Percentiles rank a stretch among this genome's conserved stretches.
Evolutionary conservation across 352 stramenopile genomes (phyloP).

Genomic region (Halophytophthora batemanensis): DNA sequence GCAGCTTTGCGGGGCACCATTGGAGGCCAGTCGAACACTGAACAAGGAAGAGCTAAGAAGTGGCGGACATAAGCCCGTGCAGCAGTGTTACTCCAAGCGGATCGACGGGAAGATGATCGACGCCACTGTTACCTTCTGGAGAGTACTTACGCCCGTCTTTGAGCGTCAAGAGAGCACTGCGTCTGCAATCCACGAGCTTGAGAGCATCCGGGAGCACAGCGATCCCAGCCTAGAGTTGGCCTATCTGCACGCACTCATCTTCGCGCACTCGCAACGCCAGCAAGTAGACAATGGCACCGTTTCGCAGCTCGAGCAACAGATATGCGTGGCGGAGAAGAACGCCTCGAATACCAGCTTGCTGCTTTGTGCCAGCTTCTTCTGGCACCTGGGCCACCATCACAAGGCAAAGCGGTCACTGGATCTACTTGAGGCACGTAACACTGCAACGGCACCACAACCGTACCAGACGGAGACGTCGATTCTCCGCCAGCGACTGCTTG

Average conservation of each 20-base stretch:
- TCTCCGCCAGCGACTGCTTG: conserved; percentile 43
- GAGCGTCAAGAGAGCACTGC: conserved; percentile 58
- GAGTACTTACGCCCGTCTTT: conserved; percentile 75
- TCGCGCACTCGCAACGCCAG: conserved; percentile 73
- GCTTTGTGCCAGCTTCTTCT: conserved; percentile 77
- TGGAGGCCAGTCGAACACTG: conserved; percentile 27
- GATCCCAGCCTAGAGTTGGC: conserved; percentile 71
- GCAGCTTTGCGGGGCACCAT: conserved; percentile 70
- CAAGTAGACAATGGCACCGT: conserved; percentile 79
- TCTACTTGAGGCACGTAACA: conserved; percentile 32
- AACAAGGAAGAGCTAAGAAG: conserved; percentile 89
- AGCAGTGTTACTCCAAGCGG: conserved; percentile 72
- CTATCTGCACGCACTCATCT: conserved; percentile 77
- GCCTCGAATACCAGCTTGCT: conserved; percentile 50
- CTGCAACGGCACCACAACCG: conserved; percentile 10
- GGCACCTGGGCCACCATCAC: conserved; percentile 58
- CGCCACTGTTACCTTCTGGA: conserved; percentile 81
- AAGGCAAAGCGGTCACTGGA: conserved; percentile 77
- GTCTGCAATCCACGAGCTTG: conserved; percentile 82
- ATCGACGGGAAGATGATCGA: conserved; percentile 82
- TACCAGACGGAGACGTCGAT: conserved; percentile 15
- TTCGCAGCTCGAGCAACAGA: conserved; percentile 70
- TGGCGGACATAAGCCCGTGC: conserved; percentile 84
- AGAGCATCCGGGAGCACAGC: conserved; percentile 67
- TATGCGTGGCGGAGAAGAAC: conserved; percentile 76